Base-by-base conservation (phyloP, 2,329 filamentous ascomycete species). In the Didymella exigua region DNA sequence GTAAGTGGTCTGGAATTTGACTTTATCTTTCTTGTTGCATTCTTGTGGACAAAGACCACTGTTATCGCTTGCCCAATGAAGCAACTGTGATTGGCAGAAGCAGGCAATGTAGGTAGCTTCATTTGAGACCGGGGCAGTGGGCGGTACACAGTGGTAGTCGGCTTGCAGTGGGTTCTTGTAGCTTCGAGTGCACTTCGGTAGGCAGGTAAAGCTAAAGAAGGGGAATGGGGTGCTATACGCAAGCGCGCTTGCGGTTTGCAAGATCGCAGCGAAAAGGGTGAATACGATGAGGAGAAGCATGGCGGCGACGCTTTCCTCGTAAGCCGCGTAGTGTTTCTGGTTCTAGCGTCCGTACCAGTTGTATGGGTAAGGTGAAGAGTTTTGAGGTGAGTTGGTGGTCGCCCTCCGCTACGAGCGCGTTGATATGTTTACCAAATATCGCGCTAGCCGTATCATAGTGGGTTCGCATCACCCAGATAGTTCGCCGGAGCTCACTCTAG, bases 11-110 rank as follows among this genome's bases (percentile, higher is more conserved):
- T 43, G 27, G 7, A 61, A 82, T 13, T 75, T 67, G 41, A 87
- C 76, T 41, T 85, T 85, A 30, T 85, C 85, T 0, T 81, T 64
- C 3, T 78, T 72, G 7, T 75, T 77, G 67, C 89, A 91, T 19
- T 78, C 79, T 14, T 76, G 66, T 55, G 86, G 83, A 75, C 90
- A 93, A 13, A 90, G 82, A 4, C 84, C 84, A 4, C 79, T 76
- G 4, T 82, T 79, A 29, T 78, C 76, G 27, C 83, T 82, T 51
- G 23, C 16, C 14, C 80, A 73, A 4, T 80, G 76, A 2, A 95
- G 81, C 19, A 81, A 77, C 11, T 79, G 44, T 88, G 85, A 64
- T 81, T 77, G 77, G 23, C 91, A 96, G 77, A 96, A 92, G 76
- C 91, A 96, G 30, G 81, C 79, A 46, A 85, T 79, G 72, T 89